Percentiles rank a stretch among this genome's conserved stretches.
phyloP scores from a whole-genome alignment of 139 green algal species.

The Chlamydomonas asymmetrica region DNA sequence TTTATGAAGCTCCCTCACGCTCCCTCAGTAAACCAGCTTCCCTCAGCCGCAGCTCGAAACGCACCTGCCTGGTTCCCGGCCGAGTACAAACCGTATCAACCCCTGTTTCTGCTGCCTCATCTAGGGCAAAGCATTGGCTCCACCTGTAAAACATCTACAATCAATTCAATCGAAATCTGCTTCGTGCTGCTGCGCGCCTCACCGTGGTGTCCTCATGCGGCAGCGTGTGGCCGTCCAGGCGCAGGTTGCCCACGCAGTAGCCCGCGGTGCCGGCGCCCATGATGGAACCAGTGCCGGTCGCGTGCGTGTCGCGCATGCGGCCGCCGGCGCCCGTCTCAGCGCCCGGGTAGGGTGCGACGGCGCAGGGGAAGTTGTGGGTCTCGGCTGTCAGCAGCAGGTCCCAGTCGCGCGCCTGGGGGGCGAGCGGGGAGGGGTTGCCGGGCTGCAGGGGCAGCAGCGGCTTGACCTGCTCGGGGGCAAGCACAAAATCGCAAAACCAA shows the following conservation, averaged over 20 bases:
- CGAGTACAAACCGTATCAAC: too few species aligned
- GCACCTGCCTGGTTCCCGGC: too few species aligned
- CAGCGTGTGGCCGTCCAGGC: conserved; percentile 55
- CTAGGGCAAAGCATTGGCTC: too few species aligned
- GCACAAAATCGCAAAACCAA: not conserved
- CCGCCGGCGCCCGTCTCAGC: conserved; percentile 96
- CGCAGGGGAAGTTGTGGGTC: conserved; percentile 99
- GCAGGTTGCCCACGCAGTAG: conserved; percentile 97
- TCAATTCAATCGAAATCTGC: too few species aligned
- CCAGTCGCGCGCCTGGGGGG: conserved; percentile 71
- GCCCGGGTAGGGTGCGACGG: conserved; percentile 91
- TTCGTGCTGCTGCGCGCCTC: too few species aligned
- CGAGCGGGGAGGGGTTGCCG: conserved; percentile 72
- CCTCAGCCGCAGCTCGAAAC: too few species aligned
- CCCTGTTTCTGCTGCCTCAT: too few species aligned
- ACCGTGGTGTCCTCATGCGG: conserved; percentile 53
- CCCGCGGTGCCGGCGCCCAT: conserved; percentile 90
- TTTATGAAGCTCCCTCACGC: too few species aligned
- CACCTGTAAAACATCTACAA: too few species aligned
- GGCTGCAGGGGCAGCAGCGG: conserved; percentile 79
- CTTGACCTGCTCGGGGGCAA: conserved; percentile 38
- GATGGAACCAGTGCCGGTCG: conserved; percentile 95
- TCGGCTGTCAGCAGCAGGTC: conserved; percentile 98
- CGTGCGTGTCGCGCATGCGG: conserved; percentile 97
- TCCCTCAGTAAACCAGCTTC: too few species aligned